Conservation (phyloP, 805 yeast species). For the Blastobotrys robertii region DNA sequence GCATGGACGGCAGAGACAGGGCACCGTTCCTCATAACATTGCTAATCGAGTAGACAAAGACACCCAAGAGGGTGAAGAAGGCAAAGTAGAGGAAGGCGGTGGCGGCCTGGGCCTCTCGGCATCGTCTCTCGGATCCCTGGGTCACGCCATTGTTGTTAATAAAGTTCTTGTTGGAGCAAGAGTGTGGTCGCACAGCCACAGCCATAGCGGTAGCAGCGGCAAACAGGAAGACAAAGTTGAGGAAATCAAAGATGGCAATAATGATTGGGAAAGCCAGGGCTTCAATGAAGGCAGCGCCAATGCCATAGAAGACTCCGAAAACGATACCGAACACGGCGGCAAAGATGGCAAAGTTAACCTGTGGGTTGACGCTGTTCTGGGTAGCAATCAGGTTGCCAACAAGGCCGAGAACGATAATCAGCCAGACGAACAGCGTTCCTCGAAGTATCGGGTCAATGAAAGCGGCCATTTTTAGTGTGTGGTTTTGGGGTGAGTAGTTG, state of each 20-base stretch:
- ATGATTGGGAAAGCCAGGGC: conserved; percentile 83
- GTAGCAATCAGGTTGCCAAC: conserved; percentile 74
- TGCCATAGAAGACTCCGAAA: conserved; percentile 71
- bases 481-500: too few species aligned
- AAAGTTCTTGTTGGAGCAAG: conserved; percentile 65
- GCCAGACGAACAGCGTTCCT: conserved; percentile 60
- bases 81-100: conserved; percentile 78
- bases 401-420: conserved; percentile 74
- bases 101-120: conserved; percentile 91
- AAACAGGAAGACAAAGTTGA: conserved; percentile 85
- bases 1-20: conserved; percentile 42
- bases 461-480: conserved; percentile 14
- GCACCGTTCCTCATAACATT: conserved; percentile 47
- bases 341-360: conserved; percentile 82
- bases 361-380: conserved; percentile 43
- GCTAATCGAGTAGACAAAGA: conserved; percentile 41
- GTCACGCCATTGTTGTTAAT: conserved; percentile 55
- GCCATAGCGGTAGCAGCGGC: conserved; percentile 94
- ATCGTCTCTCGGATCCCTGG: conserved; percentile 73
- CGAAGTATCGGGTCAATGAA: conserved; percentile 66
- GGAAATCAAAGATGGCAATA: conserved; percentile 65
- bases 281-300: conserved; percentile 64
- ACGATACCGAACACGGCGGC: conserved; percentile 80
- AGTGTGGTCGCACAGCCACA: conserved; percentile 76
- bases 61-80: conserved; percentile 61